Percentiles rank a stretch among this genome's conserved stretches.
These are phyloP conservation scores for Dionaea muscipula DNA, from an alignment of 179 eudicot genomes.

Conservation along the genomic window DNA sequence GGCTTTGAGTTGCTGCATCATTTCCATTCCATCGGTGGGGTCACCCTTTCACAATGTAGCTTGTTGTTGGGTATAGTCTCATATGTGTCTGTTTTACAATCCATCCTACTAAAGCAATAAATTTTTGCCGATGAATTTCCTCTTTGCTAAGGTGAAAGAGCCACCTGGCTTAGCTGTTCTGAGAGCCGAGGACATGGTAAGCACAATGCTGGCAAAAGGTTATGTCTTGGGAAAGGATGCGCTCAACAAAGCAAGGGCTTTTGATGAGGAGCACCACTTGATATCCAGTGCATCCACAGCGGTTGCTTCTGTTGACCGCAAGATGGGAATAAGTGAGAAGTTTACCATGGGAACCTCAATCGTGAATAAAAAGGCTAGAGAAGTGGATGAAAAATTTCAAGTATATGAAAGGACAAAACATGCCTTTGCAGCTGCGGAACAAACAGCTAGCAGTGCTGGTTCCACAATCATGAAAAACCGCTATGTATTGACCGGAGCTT, in stretches of 20 bases:
- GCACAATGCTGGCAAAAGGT: slow-evolving; percentile 33
- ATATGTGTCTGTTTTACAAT: background rate
- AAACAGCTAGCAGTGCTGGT: slow-evolving; percentile 24
- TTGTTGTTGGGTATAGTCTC: too few relatives aligned
- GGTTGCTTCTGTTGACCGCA: slow-evolving; percentile 25
- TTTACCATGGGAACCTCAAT: slow-evolving; percentile 21
- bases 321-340: slow-evolving; percentile 24
- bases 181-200: slow-evolving; percentile 31
- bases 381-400: slow-evolving; percentile 20
- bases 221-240: slow-evolving; percentile 33
- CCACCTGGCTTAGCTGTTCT: slow-evolving; percentile 14
- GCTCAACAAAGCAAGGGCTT: slow-evolving; percentile 25
- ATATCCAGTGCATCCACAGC: slow-evolving; percentile 23
- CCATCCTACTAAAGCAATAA: too few relatives aligned
- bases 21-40: too few relatives aligned
- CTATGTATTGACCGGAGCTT: slow-evolving; percentile 25
- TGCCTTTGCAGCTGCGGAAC: slow-evolving; percentile 28
- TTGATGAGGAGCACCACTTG: slow-evolving; percentile 28
- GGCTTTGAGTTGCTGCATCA: too few relatives aligned
- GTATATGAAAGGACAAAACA: slow-evolving; percentile 26
- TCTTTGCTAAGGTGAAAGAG: slow-evolving; percentile 9
- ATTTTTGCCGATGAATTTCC: background rate
- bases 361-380: slow-evolving; percentile 22
- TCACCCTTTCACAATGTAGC: too few relatives aligned
- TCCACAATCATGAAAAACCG: slow-evolving; percentile 27